phyloP scores from a whole-genome alignment of 2,329 filamentous ascomycete genomes.

The Diplodia intermedia region DNA sequence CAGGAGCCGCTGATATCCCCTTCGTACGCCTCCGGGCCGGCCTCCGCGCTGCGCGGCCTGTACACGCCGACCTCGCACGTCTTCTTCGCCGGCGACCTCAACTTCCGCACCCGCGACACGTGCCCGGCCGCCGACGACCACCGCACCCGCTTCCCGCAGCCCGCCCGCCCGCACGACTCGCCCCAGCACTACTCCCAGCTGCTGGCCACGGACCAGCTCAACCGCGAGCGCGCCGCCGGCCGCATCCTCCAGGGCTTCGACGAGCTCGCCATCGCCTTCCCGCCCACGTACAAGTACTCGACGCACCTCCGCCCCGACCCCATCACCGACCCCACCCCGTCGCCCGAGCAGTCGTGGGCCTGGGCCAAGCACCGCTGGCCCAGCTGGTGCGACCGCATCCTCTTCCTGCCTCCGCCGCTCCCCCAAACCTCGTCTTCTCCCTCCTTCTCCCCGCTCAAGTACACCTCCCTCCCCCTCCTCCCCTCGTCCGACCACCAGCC shows the following conservation, averaged over 20 bases:
- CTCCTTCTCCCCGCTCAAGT: constrained; percentile 65
- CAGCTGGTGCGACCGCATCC: constrained; percentile 89
- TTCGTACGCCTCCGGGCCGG: constrained; percentile 36
- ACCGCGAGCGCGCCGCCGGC: constrained; percentile 70
- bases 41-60: constrained; percentile 64
- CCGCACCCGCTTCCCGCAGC: constrained; percentile 66
- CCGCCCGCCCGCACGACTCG: constrained; percentile 56
- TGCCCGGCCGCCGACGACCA: constrained; percentile 66
- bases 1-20: constrained; percentile 43
- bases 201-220: constrained; percentile 79
- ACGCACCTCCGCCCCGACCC: constrained; percentile 49
- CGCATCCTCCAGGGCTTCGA: constrained; percentile 78
- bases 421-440: constrained; percentile 26
- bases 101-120: constrained; percentile 82
- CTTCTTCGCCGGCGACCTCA: constrained; percentile 90
- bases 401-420: constrained; percentile 64
- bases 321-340: constrained; percentile 41
- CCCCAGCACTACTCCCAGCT: constrained; percentile 71
- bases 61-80: constrained; percentile 78
- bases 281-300: constrained; percentile 92
- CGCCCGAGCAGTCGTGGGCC: constrained; percentile 59
- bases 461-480: constrained; percentile 78
- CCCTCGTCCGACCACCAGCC: constrained; percentile 87
- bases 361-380: constrained; percentile 88
- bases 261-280: constrained; percentile 78